Evolutionary conservation across 1,139 yeast species (phyloP).

Genomic region (Debaryomyces robertsiae): DNA sequence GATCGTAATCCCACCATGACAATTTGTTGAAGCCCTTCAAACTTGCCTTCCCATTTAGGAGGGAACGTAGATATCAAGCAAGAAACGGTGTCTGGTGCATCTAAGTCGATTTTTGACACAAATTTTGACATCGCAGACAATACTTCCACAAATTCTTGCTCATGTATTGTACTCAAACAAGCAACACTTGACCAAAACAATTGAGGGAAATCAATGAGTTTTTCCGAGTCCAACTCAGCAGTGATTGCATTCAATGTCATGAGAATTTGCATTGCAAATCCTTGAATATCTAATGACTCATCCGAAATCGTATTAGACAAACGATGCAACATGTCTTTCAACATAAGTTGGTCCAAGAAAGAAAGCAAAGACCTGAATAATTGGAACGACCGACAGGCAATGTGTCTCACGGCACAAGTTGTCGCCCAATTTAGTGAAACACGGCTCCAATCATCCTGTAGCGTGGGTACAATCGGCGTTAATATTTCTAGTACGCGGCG

Average conservation of each 20-base stretch:
- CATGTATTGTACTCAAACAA: constrained; percentile 85
- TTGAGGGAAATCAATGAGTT: constrained; percentile 86
- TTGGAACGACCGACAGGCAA: constrained; percentile 96
- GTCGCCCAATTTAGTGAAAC: constrained; percentile 93
- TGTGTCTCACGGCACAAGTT: constrained; percentile 93
- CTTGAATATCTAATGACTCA: constrained; percentile 85
- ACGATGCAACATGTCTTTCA: constrained; percentile 91
- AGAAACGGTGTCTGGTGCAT: constrained; percentile 81
- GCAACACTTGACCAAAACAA: constrained; percentile 96
- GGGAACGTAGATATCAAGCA: constrained; percentile 88
- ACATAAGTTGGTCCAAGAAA: constrained; percentile 82
- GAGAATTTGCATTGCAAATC: constrained; percentile 94
- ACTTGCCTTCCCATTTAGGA: constrained; percentile 92
- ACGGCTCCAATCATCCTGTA: constrained; percentile 83
- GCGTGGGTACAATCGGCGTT: constrained; percentile 45
- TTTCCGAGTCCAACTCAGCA: constrained; percentile 77
- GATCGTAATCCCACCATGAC: constrained; percentile 84
- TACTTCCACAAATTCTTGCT: constrained; percentile 89
- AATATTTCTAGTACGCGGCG: constrained; percentile 65
- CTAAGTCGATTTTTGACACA: constrained; percentile 82
- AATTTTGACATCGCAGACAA: constrained; percentile 80
- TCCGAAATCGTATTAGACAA: constrained; percentile 92
- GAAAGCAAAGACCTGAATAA: constrained; percentile 80
- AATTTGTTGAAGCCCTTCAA: constrained; percentile 82
- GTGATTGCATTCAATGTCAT: constrained; percentile 94